A percentile compares a stretch with the other conserved stretches of the same genome.
Evolutionary conservation across 108 stramenopile species (phyloP).

Genomic region (Nitzschia sp.): DNA sequence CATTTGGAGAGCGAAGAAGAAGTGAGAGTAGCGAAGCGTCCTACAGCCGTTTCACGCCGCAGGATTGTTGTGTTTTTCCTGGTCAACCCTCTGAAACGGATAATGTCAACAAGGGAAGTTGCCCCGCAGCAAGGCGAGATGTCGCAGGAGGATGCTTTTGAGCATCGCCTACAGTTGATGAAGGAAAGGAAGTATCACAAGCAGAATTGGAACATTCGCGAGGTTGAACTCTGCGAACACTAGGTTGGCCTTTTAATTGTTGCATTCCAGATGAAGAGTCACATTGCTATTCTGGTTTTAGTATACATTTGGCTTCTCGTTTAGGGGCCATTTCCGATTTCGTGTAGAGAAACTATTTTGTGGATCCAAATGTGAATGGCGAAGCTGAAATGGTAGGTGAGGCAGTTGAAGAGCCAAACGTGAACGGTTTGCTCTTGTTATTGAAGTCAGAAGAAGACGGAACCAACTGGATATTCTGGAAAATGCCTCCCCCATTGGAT

Average conservation of each 20-base stretch:
- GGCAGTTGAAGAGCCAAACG: neutral
- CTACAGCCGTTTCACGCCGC: neutral
- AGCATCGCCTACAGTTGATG: conserved; percentile 23
- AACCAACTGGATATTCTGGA: conserved; percentile 3
- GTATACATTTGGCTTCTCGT: too few species aligned
- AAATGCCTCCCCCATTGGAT: neutral
- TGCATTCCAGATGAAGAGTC: too few species aligned
- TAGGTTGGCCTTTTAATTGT: too few species aligned
- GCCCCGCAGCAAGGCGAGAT: conserved; percentile 15
- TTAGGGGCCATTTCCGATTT: too few species aligned
- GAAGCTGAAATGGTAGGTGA: neutral
- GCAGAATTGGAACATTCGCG: conserved; percentile 36
- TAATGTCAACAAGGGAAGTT: conserved; percentile 30
- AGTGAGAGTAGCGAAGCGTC: neutral
- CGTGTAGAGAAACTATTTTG: too few species aligned
- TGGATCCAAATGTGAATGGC: too few species aligned
- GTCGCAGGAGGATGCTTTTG: conserved; percentile 12
- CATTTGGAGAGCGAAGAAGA: neutral
- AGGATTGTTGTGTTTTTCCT: conserved; percentile 33
- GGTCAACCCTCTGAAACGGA: conserved; percentile 26
- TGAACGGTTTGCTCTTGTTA: neutral
- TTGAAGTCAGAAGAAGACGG: neutral
- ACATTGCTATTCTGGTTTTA: too few species aligned
- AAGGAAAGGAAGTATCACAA: conserved; percentile 23
- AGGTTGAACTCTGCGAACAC: neutral